These are phyloP conservation scores for Stromatinia cepivora DNA, from an alignment of 2,329 filamentous ascomycete species.

Conservation along the genomic window DNA sequence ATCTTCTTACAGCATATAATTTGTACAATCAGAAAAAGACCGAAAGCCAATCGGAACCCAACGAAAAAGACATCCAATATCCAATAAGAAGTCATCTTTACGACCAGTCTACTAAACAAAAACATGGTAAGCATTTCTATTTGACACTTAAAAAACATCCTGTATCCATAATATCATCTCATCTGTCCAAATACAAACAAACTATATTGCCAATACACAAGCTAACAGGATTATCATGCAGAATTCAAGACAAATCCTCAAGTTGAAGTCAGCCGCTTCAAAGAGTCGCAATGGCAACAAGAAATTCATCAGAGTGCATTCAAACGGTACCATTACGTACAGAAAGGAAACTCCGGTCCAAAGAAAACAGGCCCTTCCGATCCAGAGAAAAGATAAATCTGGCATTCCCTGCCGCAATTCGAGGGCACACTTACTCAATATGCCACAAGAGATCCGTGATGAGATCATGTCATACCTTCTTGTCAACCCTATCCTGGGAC, in stretches of 20 bases:
- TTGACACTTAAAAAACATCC: background rate
- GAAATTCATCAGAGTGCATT: too few relatives aligned
- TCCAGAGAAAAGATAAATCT: background rate
- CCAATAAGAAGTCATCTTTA: background rate
- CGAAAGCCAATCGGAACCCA: background rate
- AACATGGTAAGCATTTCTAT: background rate
- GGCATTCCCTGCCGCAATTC: background rate
- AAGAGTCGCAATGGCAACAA: background rate
- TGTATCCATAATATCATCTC: too few relatives aligned
- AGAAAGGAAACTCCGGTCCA: background rate
- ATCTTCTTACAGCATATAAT: too few relatives aligned
- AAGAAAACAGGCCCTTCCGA: too few relatives aligned
- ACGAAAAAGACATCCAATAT: background rate
- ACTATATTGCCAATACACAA: background rate
- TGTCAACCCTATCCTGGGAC: background rate
- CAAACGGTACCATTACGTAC: background rate
- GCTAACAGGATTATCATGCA: background rate
- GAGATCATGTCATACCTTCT: background rate
- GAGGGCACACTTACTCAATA: background rate
- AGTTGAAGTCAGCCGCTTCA: background rate
- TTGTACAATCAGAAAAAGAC: background rate
- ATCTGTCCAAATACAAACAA: too few relatives aligned
- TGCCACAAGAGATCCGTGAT: background rate
- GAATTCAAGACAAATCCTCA: background rate
- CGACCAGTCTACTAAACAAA: background rate